Evolutionary conservation across 2,329 filamentous ascomycete genomes (phyloP), one percentile per base, ranked within the genome.

Genomic region (Helicocarpus griseus): DNA sequence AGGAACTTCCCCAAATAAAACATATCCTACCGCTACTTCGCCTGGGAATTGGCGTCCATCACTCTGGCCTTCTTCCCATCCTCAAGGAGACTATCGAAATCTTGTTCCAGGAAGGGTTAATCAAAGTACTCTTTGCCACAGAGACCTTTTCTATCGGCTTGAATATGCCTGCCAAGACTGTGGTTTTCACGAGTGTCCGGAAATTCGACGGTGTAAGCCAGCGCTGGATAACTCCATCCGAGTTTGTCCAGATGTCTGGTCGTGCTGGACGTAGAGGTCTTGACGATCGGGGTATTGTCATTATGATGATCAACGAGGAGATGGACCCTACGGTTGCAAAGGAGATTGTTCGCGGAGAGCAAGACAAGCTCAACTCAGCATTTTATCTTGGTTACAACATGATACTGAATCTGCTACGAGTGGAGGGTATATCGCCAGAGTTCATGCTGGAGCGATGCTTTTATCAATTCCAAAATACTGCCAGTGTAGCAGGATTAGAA

Each of bases 361-460:
- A 98, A 68, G 94, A 98, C 69, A 89, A 90, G 59, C 82, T 98
- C 28, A 97, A 97, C 71, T 97, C 93, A 3, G 93, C 93, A 1
- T 98, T 98, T 72, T 88, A 98, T 66, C 79, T 98, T 14, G 90
- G 93, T 29, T 98, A 98, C 77, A 98, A 98, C 73, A 98, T 98
- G 93, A 88, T 98, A 64, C 77, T 98, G 53, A 98, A 98, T 65
- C 73, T 98, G 55, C 85, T 97, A 69, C 81, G 93, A 70, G 91
- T 98, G n/a, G 93, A 98, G 67, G 91, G 89, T n/a, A 95, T 98
- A 48, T 97, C 90, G 7, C 93, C 94, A 2, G 91, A 98, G 62
- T 97, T 88, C 64, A 98, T 98, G 93, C 76, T 98, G n/a, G 90
- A 97, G 73, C 82, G 86, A 59, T 98, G 93, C 65, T 98, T 98